Evolutionary conservation across 139 green algal genomes (phyloP), one percentile per base, ranked within the genome.

Genomic region (Auxenochlorella pyrenoidosa): DNA sequence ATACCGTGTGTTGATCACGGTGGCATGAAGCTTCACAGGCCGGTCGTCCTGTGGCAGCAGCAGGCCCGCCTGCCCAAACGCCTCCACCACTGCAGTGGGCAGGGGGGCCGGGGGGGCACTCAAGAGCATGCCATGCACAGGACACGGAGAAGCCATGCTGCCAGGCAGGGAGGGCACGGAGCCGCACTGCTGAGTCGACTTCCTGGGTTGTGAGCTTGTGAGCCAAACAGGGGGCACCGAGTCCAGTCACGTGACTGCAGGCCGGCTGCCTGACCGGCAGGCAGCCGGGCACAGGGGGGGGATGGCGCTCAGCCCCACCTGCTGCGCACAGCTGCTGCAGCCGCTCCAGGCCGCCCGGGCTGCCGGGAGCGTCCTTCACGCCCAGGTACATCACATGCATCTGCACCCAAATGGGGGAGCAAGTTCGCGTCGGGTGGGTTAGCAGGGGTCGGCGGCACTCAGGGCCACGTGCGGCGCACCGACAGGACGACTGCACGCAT

Each of bases 331-430:
- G 80, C 78, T 91, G 86, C 79, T 90, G 75, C 87, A 94, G 71
- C 0, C 85, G 86, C 24, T 88, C 38, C 58, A 63, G 77, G 44
- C 40, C 44, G 12, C 51, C 79, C 26, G 36, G 26, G 34, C 63
- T 59, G 40, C 63, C 58, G 12, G 40, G 21, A 5, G 54, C 26
- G 24, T 76, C 34, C n/a, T 65, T 3, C 2, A 93, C 91, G 66
- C 88, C 86, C 30, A 94, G 75, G 84, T 94, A 94, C 41, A 93
- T 54, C 59, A 94, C 92, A 60, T 94, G 89, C 88, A 92, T 92
- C n/a, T 89, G 78, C 54, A 71, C 12, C 18, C 6, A 3, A 66
- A 30, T 5, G 60, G 5, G 10, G 60, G 24, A 24, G 60, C 22
- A 6, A 28, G 26, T 5, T 4, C 24, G 60, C 18, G 22, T 24